These are phyloP conservation scores for Neofusicoccum cordaticola DNA, from an alignment of 2,329 filamentous ascomycete genomes.

Conservation along the genomic window DNA sequence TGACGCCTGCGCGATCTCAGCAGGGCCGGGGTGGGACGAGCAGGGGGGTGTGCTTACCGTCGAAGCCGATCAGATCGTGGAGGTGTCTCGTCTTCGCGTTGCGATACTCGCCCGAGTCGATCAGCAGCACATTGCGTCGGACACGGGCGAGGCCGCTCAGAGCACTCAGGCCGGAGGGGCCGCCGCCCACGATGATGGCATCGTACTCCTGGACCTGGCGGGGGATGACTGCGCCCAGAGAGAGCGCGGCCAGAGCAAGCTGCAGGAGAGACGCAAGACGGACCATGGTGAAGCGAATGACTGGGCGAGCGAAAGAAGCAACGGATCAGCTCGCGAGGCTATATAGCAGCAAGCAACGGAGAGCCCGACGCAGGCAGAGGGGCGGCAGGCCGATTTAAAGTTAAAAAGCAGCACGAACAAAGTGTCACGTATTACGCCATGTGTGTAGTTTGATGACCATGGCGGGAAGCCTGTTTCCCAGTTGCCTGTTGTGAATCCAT, in stretches of 20 bases:
- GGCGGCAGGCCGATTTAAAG: neutral
- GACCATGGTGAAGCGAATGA: neutral
- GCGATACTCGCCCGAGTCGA: slow-evolving; percentile 43
- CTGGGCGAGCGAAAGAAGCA: neutral
- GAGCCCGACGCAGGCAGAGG: neutral
- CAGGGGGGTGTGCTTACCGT: neutral
- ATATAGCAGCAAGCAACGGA: too few species aligned
- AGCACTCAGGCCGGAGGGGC: slow-evolving; percentile 46
- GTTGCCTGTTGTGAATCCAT: neutral
- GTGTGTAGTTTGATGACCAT: neutral
- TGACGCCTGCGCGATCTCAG: neutral
- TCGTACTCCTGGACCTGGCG: slow-evolving; percentile 25
- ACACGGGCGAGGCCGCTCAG: slow-evolving; percentile 41
- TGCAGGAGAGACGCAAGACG: neutral
- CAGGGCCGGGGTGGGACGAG: too few species aligned
- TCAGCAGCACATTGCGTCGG: slow-evolving; percentile 41
- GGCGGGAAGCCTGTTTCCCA: neutral
- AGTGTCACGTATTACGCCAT: neutral
- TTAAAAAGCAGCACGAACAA: neutral
- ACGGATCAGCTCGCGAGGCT: too few species aligned
- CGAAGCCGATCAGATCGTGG: slow-evolving; percentile 5
- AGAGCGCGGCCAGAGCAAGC: neutral
- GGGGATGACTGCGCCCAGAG: neutral
- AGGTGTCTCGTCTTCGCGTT: slow-evolving; percentile 29
- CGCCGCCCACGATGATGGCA: slow-evolving; percentile 42